A percentile compares a stretch with the other conserved stretches of the same genome.
phyloP scores from a whole-genome alignment of 768 basidiomycete genomes.

The Plicaturopsis crispa region DNA sequence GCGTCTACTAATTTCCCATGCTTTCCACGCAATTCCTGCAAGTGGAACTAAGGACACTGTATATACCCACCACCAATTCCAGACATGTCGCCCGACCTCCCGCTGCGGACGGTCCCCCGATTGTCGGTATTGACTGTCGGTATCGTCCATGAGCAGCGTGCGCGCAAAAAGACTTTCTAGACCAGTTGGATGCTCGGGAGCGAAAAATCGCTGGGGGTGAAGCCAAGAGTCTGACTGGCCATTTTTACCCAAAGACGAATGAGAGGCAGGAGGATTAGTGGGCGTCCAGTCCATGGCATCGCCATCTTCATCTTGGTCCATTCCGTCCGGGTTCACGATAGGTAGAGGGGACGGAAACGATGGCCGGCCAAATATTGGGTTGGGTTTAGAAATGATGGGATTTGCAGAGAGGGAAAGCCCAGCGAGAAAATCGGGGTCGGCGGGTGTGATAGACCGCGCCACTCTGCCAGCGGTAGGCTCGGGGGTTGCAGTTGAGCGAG shows the following conservation, averaged over 20 bases:
- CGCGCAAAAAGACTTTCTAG: constrained; percentile 63
- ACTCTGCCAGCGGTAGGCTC: constrained; percentile 13
- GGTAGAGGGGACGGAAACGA: constrained; percentile 38
- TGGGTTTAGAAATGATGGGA: constrained; percentile 39
- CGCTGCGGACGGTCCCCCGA: no score
- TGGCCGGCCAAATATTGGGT: constrained; percentile 65
- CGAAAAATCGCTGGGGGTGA: constrained; percentile 68
- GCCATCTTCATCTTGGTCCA: constrained; percentile 23
- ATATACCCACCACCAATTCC: constrained; percentile 30
- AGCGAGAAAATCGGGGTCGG: constrained; percentile 54
- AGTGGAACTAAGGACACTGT: constrained; percentile 21
- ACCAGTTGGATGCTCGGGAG: constrained; percentile 72
- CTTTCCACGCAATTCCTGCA: constrained; percentile 17
- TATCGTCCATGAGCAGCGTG: constrained; percentile 48
- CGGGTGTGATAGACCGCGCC: constrained; percentile 12
- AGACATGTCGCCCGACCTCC: constrained; percentile 13
- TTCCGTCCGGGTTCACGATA: constrained; percentile 9
- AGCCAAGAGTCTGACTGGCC: constrained; percentile 42
- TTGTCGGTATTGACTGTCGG: constrained; percentile 3
- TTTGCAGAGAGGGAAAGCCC: constrained; percentile 59
- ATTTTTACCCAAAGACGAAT: constrained; percentile 13
- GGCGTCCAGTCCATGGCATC: constrained; percentile 70
- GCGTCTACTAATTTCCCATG: no score
- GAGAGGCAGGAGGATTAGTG: constrained; percentile 24
- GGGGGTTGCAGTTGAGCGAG: constrained; percentile 37